phyloP scores from a whole-genome alignment of 805 yeast species.

The Pichia cabralensis region DNA sequence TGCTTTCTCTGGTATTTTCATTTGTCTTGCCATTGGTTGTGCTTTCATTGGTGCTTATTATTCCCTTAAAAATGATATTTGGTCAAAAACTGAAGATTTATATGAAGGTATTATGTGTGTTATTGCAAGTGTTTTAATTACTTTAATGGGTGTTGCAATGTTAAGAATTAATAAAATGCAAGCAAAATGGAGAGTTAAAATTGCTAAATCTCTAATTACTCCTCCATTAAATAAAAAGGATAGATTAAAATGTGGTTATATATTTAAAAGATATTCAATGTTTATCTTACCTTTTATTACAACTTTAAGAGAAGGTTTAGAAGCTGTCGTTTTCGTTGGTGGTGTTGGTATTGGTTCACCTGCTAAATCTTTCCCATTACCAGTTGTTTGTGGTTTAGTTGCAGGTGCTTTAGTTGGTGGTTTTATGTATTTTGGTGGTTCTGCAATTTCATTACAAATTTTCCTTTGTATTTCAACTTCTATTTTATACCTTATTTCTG shows the following conservation, averaged over 20 bases:
- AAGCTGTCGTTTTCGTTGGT: constrained; percentile 88
- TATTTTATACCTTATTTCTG: constrained; percentile 74
- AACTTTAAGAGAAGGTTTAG: constrained; percentile 86
- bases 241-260: constrained; percentile 40
- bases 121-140: constrained; percentile 77
- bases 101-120: constrained; percentile 93
- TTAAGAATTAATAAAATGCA: constrained; percentile 88
- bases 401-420: constrained; percentile 66
- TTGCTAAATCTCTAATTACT: constrained; percentile 70
- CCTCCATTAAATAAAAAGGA: constrained; percentile 37
- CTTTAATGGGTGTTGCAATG: constrained; percentile 91
- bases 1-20: constrained; percentile 51
- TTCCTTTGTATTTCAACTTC: constrained; percentile 79
- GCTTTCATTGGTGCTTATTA: constrained; percentile 90
- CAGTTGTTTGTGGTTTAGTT: constrained; percentile 71
- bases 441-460: constrained; percentile 65
- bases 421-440: constrained; percentile 68
- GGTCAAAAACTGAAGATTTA: constrained; percentile 75
- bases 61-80: constrained; percentile 63
- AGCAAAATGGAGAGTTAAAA: constrained; percentile 89
- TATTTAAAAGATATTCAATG: constrained; percentile 68
- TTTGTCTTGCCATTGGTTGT: constrained; percentile 75
- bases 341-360: constrained; percentile 64
- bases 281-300: constrained; percentile 80
- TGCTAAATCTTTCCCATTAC: constrained; percentile 64